Evolutionary conservation across 805 yeast species (phyloP).

Genomic region (Barnettozyma wickerhamii): DNA sequence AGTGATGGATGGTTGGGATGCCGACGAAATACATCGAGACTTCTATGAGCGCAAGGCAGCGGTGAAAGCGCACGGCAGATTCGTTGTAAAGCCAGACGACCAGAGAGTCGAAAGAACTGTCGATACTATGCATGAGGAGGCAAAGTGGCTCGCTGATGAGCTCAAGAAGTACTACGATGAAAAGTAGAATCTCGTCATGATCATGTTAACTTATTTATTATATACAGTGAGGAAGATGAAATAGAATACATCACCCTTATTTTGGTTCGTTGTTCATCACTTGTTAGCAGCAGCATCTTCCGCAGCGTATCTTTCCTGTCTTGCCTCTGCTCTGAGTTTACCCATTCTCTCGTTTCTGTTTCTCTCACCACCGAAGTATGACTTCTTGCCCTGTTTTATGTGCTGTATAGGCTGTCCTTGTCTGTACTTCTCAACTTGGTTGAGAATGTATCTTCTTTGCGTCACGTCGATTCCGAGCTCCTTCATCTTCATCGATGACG

Average conservation of each 20-base stretch:
- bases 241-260: too few species aligned
- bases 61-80: slow-evolving; percentile 23
- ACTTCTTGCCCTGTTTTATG: slow-evolving; percentile 64
- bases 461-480: slow-evolving; percentile 71
- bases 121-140: slow-evolving; percentile 72
- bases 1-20: slow-evolving; percentile 54
- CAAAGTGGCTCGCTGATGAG: slow-evolving; percentile 45
- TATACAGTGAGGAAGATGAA: background rate
- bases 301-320: slow-evolving; percentile 25
- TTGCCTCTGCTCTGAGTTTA: slow-evolving; percentile 42
- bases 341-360: slow-evolving; percentile 65
- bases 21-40: slow-evolving; percentile 29
- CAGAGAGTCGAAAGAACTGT: slow-evolving; percentile 52
- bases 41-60: slow-evolving; percentile 28
- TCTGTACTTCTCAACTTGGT: slow-evolving; percentile 66
- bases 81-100: slow-evolving; percentile 40
- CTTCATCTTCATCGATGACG: slow-evolving; percentile 55
- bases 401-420: slow-evolving; percentile 51
- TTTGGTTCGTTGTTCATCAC: background rate
- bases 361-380: slow-evolving; percentile 81
- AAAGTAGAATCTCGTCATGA: background rate
- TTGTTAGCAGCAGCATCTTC: slow-evolving; percentile 19
- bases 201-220: background rate
- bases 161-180: slow-evolving; percentile 25
- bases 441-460: slow-evolving; percentile 66